phyloP scores from a whole-genome alignment of 1,139 yeast genomes.

The Kodamaea plutei region DNA sequence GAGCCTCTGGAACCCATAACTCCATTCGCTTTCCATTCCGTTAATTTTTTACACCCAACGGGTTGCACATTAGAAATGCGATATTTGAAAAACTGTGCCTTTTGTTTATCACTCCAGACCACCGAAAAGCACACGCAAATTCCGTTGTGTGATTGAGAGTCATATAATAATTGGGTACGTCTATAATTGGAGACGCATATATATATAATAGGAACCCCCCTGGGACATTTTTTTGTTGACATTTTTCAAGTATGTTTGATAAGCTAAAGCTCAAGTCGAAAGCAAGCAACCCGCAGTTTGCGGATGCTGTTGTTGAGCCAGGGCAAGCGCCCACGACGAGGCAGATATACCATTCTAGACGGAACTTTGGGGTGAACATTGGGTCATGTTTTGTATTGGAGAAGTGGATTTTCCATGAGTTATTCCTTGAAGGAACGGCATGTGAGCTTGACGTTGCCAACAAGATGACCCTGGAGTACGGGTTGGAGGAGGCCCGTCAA shows the following conservation, averaged over 20 bases:
- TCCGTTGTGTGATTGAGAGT: too few species aligned
- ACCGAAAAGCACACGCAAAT: too few species aligned
- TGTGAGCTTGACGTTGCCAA: slow-evolving; percentile 70
- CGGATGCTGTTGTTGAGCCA: slow-evolving; percentile 26
- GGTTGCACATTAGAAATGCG: too few species aligned
- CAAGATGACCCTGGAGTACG: slow-evolving; percentile 43
- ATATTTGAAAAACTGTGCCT: too few species aligned
- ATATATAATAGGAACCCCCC: too few species aligned
- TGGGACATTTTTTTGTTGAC: too few species aligned
- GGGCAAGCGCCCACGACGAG: slow-evolving; percentile 39
- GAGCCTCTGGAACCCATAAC: slow-evolving; percentile 9
- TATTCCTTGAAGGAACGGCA: slow-evolving; percentile 52
- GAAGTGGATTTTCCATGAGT: slow-evolving; percentile 60
- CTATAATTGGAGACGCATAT: too few species aligned
- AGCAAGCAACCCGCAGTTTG: slow-evolving; percentile 26
- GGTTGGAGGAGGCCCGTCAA: slow-evolving; percentile 51
- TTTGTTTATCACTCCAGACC: too few species aligned
- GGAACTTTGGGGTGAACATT: slow-evolving; percentile 79
- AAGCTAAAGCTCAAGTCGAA: slow-evolving; percentile 38
- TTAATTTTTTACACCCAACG: not conserved
- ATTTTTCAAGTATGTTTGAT: slow-evolving; percentile 37
- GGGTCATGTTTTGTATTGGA: slow-evolving; percentile 85
- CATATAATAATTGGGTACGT: too few species aligned
- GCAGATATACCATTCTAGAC: slow-evolving; percentile 61
- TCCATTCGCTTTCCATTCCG: slow-evolving; percentile 7